Evolutionary conservation across 257 asterid genomes (phyloP), one percentile per base, ranked within the genome.

Genomic region (Marsdenia floribunda): DNA sequence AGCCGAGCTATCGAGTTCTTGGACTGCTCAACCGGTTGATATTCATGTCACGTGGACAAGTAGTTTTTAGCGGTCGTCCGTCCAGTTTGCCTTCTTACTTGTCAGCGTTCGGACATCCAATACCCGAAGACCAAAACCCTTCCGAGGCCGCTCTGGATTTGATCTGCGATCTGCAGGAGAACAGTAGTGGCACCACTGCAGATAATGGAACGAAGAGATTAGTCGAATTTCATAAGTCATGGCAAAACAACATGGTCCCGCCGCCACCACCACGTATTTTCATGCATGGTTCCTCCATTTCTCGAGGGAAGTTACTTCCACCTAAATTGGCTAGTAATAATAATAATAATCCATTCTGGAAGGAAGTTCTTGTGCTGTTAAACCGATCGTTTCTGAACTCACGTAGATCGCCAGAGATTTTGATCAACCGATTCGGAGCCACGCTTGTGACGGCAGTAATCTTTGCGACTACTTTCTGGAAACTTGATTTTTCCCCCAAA

Each of bases 1-100:
- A 90, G 55, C 96, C 96, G 24, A 90, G 98, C 64, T 86, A 89
- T 38, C 86, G 96, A 12, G 86, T 90, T 59, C 81, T 90, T 0
- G 87, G 94, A 0, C 50, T 93, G 47, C 38, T 90, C 54, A 96
- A 93, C 53, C 83, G 85, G 1, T 73, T 90, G 85, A 83, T 93
- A 1, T 90, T 90, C 47, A 75, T 93, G 72, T 89, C 94, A 0
- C 88, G 88, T 1, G 97, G 98, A 0, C 86, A 89, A 53, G 88
- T 93, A 0, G 98, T 90, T 10, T 93, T 87, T 75, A 89, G 91
- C 21, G 98, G 98, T 5, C 76, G 91, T 0, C 94, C 97, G 0
- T 57, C 87, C 4, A 86, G 82, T 65, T 57, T 93, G 29, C 91
- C 91, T 0, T 3, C 50, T 2, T 93, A 78, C 40, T 90, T 93